Conservation (phyloP, 2,329 filamentous ascomycete species). For the Chrysoporthe deuterocubensis region DNA sequence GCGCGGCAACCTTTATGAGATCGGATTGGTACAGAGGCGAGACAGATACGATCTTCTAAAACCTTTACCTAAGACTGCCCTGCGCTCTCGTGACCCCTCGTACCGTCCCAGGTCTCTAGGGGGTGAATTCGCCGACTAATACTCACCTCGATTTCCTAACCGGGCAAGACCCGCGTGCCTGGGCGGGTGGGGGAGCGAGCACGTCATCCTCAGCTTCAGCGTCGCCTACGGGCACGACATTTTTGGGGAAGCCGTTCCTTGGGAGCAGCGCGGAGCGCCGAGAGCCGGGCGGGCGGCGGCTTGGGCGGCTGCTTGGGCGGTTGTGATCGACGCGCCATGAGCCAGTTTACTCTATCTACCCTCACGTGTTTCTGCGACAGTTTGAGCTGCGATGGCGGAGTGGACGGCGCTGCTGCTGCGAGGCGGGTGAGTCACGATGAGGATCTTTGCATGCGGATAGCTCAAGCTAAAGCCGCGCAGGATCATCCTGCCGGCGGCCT, state of each 20-base stretch:
- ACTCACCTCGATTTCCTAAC: not conserved
- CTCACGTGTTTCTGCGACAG: too few relatives aligned
- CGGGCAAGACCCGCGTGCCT: slow-evolving; percentile 16
- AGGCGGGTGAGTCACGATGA: not conserved
- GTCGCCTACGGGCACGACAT: slow-evolving; percentile 8
- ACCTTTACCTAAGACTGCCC: slow-evolving; percentile 12
- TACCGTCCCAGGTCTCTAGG: not conserved
- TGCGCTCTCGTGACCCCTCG: slow-evolving; percentile 3
- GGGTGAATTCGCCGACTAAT: slow-evolving; percentile 3
- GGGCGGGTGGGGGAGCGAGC: slow-evolving; percentile 24
- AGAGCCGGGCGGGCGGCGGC: not conserved
- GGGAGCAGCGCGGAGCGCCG: not conserved
- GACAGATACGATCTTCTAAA: slow-evolving; percentile 11
- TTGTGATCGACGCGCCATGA: not conserved
- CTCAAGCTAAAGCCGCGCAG: not conserved
- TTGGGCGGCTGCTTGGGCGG: too few relatives aligned
- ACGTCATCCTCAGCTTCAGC: slow-evolving; percentile 26
- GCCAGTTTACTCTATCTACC: not conserved
- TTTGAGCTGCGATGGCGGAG: not conserved
- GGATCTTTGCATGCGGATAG: not conserved
- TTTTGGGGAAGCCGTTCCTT: not conserved
- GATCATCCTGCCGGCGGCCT: not conserved
- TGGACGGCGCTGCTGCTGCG: not conserved
- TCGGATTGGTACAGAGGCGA: not conserved
- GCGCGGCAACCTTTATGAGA: not conserved